A percentile compares a stretch with the other conserved stretches of the same genome.
Evolutionary conservation across 2,329 filamentous ascomycete species (phyloP).

Genomic region (Didymosphaeria variabile): DNA sequence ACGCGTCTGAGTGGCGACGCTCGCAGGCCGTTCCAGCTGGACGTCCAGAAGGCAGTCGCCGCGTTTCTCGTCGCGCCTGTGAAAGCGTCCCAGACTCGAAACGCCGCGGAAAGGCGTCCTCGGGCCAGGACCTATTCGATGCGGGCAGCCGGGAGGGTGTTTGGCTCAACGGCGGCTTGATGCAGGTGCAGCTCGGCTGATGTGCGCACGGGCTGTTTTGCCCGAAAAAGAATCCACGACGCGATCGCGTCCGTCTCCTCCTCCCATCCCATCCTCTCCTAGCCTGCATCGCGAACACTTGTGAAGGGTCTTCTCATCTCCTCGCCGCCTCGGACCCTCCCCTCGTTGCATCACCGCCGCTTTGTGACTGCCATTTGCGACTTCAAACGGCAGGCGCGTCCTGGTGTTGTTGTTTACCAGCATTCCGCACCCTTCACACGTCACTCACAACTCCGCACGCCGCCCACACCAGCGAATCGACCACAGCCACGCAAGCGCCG

Average conservation of each 20-base stretch:
- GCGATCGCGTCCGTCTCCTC: conserved; percentile 28
- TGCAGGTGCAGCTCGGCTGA: conserved; percentile 24
- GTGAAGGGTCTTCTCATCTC: conserved; percentile 28
- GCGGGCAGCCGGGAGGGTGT: conserved; percentile 15
- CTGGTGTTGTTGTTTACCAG: conserved; percentile 32
- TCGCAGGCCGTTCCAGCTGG: not conserved
- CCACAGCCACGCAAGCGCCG: conserved; percentile 29
- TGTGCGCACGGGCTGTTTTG: conserved; percentile 11
- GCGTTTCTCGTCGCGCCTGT: conserved; percentile 20
- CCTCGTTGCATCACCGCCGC: conserved; percentile 29
- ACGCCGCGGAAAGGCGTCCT: conserved; percentile 9
- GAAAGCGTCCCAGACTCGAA: conserved; percentile 23
- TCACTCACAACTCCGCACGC: conserved; percentile 29
- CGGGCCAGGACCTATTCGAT: conserved; percentile 28
- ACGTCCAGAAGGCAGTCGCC: conserved; percentile 4
- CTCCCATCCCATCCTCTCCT: conserved; percentile 22
- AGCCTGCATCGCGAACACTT: too few relatives aligned
- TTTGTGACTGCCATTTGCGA: conserved; percentile 10
- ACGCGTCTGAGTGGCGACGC: conserved; percentile 6
- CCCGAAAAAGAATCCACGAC: conserved; percentile 33
- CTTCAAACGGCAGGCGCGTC: conserved; percentile 23
- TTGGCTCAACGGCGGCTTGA: conserved; percentile 21
- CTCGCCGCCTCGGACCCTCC: not conserved
- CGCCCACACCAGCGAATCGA: conserved; percentile 38
- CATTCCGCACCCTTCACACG: conserved; percentile 25